Evolutionary conservation across 2,329 filamentous ascomycete genomes (phyloP), one percentile per base, ranked within the genome.

Genomic region (Aurifilum marmelostoma): DNA sequence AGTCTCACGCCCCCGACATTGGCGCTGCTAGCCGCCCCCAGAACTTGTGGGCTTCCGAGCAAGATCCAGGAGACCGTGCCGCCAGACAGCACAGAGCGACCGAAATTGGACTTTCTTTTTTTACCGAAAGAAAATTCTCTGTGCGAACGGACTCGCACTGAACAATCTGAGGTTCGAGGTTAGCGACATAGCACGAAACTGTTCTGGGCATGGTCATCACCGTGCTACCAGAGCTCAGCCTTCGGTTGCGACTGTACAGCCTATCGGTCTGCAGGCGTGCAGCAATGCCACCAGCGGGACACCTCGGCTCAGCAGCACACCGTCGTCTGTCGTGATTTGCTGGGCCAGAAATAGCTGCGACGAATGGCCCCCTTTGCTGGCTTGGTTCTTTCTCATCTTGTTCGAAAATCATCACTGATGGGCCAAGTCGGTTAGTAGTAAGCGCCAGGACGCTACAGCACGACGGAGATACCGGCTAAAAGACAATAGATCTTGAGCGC

Each of bases 1-100:
- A 50, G 21, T 63, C 62, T 63, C 41, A 63, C 62, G 62, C 43
- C 62, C 62, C 62, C 62, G 43, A 63, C 27, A 41, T 47, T 63
- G 62, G 62, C 62, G 62, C 18, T 21, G 27, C 56, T 43, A 63
- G 62, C 43, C 21, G 41, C 62, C 24, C 27, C 34, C 14, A 18
- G 7, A 21, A 14, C 39, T 12, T 3, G 41, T n/a, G 14, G 61
- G 21, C 5, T 47, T 34, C 9, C 34, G 29, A 29, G 56, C 56
- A 37, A 12, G 11, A 21, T 6, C 34, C 6, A 18, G 32, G 21
- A 52, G 18, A n/a, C 32, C 43, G 21, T 29, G 43, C 37, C n/a
- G 62, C n/a, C 27, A 2, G 32, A 24, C 24, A 37, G 11, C 24
- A 52, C 29, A 52, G 16, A 9, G 24, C 37, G 59, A 27, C 21